Evolutionary conservation across 2,329 filamentous ascomycete species (phyloP).

Genomic region (Colletotrichum theobromicola): DNA sequence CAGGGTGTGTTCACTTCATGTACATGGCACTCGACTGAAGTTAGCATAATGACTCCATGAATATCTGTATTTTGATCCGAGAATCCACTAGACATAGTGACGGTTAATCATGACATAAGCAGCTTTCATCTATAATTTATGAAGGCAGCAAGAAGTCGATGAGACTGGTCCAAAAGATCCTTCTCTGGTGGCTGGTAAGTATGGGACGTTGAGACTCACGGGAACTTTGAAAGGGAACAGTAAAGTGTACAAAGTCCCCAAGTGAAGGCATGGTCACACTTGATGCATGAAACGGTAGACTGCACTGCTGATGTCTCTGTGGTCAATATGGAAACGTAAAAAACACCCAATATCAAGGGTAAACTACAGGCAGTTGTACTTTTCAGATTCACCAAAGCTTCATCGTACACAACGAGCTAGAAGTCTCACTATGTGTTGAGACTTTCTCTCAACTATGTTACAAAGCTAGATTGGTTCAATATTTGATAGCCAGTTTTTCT

Average conservation of each 20-base stretch:
- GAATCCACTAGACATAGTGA: not conserved
- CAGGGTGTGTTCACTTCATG: not conserved
- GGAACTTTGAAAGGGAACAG: not conserved
- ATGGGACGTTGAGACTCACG: not conserved
- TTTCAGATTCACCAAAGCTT: too few species aligned
- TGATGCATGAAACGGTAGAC: accelerated
- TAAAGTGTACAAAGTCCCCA: not conserved
- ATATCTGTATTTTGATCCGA: not conserved
- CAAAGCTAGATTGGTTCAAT: not conserved
- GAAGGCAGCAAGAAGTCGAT: not conserved
- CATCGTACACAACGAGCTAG: not conserved
- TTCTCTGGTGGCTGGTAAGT: accelerated
- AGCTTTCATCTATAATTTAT: not conserved
- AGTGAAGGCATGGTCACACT: not conserved
- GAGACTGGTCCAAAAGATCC: accelerated
- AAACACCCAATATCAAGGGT: too few species aligned
- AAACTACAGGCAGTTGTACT: too few species aligned
- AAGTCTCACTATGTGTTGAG: not conserved
- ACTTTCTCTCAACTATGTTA: not conserved
- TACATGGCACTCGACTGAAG: not conserved
- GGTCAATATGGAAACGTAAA: too few species aligned
- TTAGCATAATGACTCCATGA: not conserved
- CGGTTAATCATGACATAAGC: not conserved
- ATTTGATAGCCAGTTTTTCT: too few species aligned
- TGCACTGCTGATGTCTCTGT: accelerated